These are phyloP conservation scores for Pisolithus orientalis DNA, from an alignment of 768 basidiomycete genomes.

Conservation along the genomic window DNA sequence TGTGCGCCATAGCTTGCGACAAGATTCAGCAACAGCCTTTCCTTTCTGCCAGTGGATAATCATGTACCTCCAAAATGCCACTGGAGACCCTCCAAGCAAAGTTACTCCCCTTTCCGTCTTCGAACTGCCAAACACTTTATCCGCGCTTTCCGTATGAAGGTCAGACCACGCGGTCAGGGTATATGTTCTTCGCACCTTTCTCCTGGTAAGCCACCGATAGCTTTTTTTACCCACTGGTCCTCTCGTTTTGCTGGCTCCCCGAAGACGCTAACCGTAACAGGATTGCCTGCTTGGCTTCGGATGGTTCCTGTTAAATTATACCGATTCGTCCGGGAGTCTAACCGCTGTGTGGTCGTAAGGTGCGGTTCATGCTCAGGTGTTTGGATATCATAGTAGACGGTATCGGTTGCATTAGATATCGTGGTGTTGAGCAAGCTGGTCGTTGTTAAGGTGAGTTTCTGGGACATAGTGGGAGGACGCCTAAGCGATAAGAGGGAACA, in stretches of 20 bases:
- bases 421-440: slow-evolving; percentile 31
- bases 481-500: background rate
- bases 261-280: slow-evolving; percentile 25
- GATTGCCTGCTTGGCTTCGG: slow-evolving; percentile 24
- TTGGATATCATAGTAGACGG: slow-evolving; percentile 34
- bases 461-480: slow-evolving; percentile 12
- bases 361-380: slow-evolving; percentile 33
- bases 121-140: slow-evolving; percentile 16
- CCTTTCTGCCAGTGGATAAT: background rate
- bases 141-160: background rate
- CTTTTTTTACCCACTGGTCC: slow-evolving; percentile 26
- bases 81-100: slow-evolving; percentile 15
- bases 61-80: slow-evolving; percentile 9
- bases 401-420: slow-evolving; percentile 32
- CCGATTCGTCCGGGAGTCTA: slow-evolving; percentile 23
- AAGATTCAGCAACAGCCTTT: background rate
- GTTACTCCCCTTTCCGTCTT: slow-evolving; percentile 16
- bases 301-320: slow-evolving; percentile 29
- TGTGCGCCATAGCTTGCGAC: slow-evolving; percentile 19
- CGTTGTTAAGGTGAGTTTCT: slow-evolving; percentile 33
- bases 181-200: slow-evolving; percentile 5
- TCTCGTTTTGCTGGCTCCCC: slow-evolving; percentile 20
- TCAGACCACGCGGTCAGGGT: background rate
- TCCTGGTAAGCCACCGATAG: slow-evolving; percentile 9
- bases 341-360: slow-evolving; percentile 28